These are phyloP conservation scores for Beauveria sp. DNA, from an alignment of 2,329 filamentous ascomycete species.

Conservation along the genomic window DNA sequence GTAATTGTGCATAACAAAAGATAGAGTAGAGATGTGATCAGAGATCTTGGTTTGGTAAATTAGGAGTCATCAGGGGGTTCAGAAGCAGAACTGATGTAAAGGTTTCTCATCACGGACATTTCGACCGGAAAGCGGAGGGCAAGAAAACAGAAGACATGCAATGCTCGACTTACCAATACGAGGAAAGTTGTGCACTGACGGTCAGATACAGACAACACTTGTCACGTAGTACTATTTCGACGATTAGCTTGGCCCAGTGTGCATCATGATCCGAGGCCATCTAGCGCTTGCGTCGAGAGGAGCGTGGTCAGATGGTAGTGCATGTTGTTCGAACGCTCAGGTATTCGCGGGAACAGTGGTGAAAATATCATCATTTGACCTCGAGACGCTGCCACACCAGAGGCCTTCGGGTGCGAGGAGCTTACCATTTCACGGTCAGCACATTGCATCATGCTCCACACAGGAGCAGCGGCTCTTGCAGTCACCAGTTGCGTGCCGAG, in stretches of 20 bases:
- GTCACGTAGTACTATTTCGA: background rate
- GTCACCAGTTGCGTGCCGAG: background rate
- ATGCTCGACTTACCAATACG: slow-evolving; percentile 1
- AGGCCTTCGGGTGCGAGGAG: slow-evolving; percentile 10
- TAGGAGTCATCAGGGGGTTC: slow-evolving; percentile 58
- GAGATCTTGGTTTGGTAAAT: slow-evolving; percentile 59
- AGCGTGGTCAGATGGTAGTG: slow-evolving; percentile 61
- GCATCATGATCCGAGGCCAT: background rate
- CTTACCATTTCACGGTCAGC: background rate
- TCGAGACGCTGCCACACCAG: slow-evolving; percentile 1
- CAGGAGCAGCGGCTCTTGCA: background rate
- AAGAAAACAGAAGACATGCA: background rate
- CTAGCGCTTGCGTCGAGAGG: slow-evolving; percentile 3
- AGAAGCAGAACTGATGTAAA: slow-evolving; percentile 69
- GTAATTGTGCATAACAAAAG: background rate
- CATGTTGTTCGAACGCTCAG: slow-evolving; percentile 63
- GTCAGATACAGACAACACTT: background rate
- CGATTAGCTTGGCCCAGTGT: background rate
- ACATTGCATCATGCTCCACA: background rate
- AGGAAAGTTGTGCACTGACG: background rate
- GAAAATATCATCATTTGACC: slow-evolving; percentile 44
- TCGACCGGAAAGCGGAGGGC: background rate
- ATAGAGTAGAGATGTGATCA: slow-evolving; percentile 30
- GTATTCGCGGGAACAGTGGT: slow-evolving; percentile 54
- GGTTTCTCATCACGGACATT: slow-evolving; percentile 55